Evolutionary conservation across 1,284 basidiomycete genomes (phyloP).

Genomic region (Cystobasidium pallidum): DNA sequence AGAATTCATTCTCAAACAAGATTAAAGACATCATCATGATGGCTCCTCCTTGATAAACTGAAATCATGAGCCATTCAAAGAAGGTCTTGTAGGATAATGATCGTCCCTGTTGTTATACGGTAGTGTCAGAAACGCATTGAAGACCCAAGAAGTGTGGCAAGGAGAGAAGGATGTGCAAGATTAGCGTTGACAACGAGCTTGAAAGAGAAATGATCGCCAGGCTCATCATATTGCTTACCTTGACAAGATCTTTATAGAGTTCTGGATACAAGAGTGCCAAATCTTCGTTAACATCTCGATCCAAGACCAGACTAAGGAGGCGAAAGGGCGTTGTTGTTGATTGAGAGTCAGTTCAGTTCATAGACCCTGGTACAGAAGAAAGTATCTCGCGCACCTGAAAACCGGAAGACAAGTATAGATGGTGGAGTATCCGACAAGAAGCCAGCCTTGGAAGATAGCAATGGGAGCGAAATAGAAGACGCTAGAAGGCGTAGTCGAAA

Average conservation of each 20-base stretch:
- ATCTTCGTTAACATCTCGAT: conserved; percentile 94
- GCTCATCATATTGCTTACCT: no score
- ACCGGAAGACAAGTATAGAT: conserved; percentile 99
- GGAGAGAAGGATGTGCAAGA: no score
- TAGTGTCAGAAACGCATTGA: no score
- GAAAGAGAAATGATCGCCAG: no score
- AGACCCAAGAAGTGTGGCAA: no score
- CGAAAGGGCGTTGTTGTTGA: conserved; percentile 55
- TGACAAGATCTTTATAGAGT: conserved; percentile 94
- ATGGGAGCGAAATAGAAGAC: conserved; percentile 99
- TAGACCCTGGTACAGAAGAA: no score
- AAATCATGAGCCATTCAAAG: conserved; percentile 97
- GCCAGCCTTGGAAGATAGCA: conserved; percentile 95
- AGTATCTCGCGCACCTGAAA: conserved; percentile 65
- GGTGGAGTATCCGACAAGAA: conserved; percentile 97
- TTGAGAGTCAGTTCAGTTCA: no score
- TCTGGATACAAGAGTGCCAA: conserved; percentile 94
- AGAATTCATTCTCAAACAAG: conserved; percentile 94
- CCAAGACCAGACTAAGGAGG: conserved; percentile 96
- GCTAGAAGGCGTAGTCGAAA: no score
- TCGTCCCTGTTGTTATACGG: conserved; percentile 76
- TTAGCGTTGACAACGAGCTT: no score
- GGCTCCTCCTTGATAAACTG: conserved; percentile 96
- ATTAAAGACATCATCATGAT: conserved; percentile 98
- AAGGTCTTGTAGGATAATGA: conserved; percentile 94